Conservation (phyloP, 2,329 filamentous ascomycete genomes). For the Ascochyta viciae-villosae region DNA sequence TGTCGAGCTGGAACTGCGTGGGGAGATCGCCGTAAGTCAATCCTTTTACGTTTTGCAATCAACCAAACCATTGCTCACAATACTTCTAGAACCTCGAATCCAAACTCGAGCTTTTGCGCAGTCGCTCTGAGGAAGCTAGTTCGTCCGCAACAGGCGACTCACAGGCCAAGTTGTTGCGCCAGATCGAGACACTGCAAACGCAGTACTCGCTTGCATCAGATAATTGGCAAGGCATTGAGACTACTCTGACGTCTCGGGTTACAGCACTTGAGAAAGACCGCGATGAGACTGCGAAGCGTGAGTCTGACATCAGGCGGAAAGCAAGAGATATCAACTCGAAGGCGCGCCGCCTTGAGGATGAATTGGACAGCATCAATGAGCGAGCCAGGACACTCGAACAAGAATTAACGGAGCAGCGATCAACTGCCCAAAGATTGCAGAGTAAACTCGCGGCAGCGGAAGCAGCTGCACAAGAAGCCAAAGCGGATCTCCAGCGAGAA, state of each 20-base stretch:
- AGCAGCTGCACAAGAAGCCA: constrained; percentile 66
- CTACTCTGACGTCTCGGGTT: constrained; percentile 79
- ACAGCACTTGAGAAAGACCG: constrained; percentile 85
- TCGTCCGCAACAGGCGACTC: constrained; percentile 82
- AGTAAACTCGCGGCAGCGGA: constrained; percentile 70
- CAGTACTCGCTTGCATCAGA: constrained; percentile 94
- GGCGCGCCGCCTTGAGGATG: constrained; percentile 76
- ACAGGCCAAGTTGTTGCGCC: constrained; percentile 87
- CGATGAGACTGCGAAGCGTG: constrained; percentile 82
- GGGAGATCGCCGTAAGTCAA: constrained; percentile 67
- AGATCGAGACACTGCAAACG: constrained; percentile 93
- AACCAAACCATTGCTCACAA: constrained; percentile 28
- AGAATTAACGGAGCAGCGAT: constrained; percentile 67
- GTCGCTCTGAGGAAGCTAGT: constrained; percentile 85
- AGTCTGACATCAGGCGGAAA: constrained; percentile 88
- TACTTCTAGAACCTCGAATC: constrained; percentile 74
- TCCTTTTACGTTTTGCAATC: not conserved
- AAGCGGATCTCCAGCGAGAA: constrained; percentile 64
- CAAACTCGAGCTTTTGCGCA: constrained; percentile 86
- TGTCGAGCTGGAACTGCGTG: constrained; percentile 77
- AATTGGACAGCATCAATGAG: constrained; percentile 74
- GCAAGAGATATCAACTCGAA: constrained; percentile 81
- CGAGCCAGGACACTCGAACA: constrained; percentile 70
- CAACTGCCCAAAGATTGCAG: constrained; percentile 67
- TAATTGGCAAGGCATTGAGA: constrained; percentile 97